Evolutionary conservation across 2,329 filamentous ascomycete species (phyloP).

Genomic region (Zymoseptoria crescenta): DNA sequence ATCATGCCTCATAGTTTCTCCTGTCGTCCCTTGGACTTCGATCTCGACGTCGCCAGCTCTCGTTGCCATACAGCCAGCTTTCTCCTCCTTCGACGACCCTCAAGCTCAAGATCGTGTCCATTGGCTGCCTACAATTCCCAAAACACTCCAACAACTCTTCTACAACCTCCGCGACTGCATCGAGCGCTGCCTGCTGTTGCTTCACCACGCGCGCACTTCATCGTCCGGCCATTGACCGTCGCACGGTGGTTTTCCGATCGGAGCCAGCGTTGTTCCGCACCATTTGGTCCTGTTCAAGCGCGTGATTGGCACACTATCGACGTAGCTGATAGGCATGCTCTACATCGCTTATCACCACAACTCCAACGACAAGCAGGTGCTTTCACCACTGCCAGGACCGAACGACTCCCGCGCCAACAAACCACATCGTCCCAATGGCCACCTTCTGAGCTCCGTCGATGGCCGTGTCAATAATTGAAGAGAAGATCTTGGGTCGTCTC

Average conservation of each 20-base stretch:
- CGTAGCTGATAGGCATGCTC: constrained; percentile 12
- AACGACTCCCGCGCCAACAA: background rate
- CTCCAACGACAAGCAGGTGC: background rate
- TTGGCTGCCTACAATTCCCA: constrained; percentile 13
- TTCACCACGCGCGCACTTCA: constrained; percentile 5
- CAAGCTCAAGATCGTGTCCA: constrained; percentile 9
- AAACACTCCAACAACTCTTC: constrained; percentile 10
- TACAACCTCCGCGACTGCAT: constrained; percentile 5
- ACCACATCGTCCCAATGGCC: background rate
- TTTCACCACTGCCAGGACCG: background rate
- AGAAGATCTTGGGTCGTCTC: constrained; percentile 89
- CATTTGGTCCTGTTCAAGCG: no score
- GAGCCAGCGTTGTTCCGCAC: constrained; percentile 5
- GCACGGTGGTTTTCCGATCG: background rate
- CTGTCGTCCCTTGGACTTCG: background rate
- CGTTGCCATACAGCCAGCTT: constrained; percentile 11
- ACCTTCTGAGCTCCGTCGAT: constrained; percentile 42
- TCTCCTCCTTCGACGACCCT: constrained; percentile 1
- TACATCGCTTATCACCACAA: background rate
- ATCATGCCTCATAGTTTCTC: background rate
- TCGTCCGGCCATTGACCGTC: background rate
- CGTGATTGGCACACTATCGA: background rate
- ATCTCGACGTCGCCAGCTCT: background rate
- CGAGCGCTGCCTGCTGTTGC: background rate
- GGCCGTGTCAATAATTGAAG: constrained; percentile 95